Conservation (phyloP, 305 asterid genomes). For the Solanum aculeatissimum region DNA sequence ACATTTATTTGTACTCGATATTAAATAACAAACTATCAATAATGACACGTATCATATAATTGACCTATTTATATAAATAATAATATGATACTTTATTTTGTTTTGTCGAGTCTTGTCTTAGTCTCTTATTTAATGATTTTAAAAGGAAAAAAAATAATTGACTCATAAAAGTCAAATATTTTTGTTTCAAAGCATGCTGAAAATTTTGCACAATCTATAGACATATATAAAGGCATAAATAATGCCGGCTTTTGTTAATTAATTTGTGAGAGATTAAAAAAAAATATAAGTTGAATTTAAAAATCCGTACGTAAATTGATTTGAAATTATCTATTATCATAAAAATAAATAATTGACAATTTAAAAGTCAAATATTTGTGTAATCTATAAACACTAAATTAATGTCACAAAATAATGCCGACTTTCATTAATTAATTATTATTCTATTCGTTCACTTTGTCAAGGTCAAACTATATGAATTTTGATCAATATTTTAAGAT, state of each 20-base stretch:
- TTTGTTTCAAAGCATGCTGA: neutral
- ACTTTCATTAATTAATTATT: neutral
- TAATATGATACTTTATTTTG: neutral
- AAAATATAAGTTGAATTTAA: neutral
- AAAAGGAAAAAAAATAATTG: neutral
- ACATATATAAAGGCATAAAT: neutral
- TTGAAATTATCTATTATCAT: neutral
- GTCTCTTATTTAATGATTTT: no score
- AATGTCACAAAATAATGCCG: neutral
- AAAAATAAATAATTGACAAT: neutral
- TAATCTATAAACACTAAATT: neutral
- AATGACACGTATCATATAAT: no score
- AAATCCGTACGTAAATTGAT: neutral
- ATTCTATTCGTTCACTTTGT: no score
- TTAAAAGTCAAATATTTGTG: neutral
- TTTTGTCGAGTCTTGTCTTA: neutral
- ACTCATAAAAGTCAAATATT: neutral
- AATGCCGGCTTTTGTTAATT: neutral
- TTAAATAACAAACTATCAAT: no score
- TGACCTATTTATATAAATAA: no score
- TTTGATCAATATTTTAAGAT: no score
- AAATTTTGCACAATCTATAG: neutral
- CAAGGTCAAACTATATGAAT: no score
- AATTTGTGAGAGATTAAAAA: neutral
- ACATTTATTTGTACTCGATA: neutral